These are phyloP conservation scores for Paecilomyces sp. DNA, from an alignment of 2,329 filamentous ascomycete species.

Conservation along the genomic window DNA sequence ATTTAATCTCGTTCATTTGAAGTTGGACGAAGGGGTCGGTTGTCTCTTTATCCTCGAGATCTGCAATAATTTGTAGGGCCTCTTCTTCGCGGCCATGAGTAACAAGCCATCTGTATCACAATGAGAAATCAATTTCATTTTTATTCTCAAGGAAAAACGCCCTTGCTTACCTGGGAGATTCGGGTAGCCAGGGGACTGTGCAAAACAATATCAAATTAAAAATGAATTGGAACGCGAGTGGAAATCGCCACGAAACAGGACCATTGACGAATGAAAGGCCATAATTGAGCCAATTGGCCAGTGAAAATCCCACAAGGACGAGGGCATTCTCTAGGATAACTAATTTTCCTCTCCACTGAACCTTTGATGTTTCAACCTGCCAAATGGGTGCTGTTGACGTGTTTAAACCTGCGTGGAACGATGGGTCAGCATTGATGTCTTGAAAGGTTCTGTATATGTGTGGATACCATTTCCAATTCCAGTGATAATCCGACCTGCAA, in stretches of 20 bases:
- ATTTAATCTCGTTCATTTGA: slow-evolving; percentile 38
- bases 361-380: slow-evolving; percentile 44
- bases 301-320: slow-evolving; percentile 44
- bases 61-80: slow-evolving; percentile 33
- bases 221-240: slow-evolving; percentile 44
- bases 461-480: slow-evolving; percentile 45
- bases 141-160: no score
- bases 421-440: no score
- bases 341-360: slow-evolving; percentile 39
- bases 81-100: slow-evolving; percentile 20
- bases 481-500: slow-evolving; percentile 40
- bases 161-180: no score
- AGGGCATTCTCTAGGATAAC: slow-evolving; percentile 45
- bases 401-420: slow-evolving; percentile 18
- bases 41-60: slow-evolving; percentile 10
- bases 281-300: slow-evolving; percentile 49
- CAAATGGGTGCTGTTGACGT: slow-evolving; percentile 45
- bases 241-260: slow-evolving; percentile 38
- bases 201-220: slow-evolving; percentile 27
- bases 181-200: no score
- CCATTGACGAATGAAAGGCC: slow-evolving; percentile 42
- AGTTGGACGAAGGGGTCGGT: slow-evolving; percentile 36
- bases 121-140: no score
- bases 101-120: slow-evolving; percentile 17
- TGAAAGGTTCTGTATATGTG: no score